phyloP scores from a whole-genome alignment of 768 basidiomycete species.

The Boletus patriciae region DNA sequence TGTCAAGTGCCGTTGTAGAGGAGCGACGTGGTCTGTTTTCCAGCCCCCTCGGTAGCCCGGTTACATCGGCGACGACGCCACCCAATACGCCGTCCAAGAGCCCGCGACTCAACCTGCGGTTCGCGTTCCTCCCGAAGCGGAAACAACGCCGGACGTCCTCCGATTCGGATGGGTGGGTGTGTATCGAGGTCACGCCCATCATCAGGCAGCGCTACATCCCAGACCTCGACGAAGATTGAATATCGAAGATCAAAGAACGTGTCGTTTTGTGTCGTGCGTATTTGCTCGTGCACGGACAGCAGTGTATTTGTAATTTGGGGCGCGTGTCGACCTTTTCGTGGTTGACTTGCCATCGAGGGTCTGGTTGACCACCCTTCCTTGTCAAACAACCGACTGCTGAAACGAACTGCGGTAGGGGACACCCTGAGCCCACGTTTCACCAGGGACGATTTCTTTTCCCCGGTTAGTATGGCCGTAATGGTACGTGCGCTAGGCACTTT shows the following conservation, averaged over 20 bases:
- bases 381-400: background rate
- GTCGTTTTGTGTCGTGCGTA: too few species aligned
- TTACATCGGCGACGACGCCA: slow-evolving; percentile 1
- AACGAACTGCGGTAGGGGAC: slow-evolving; percentile 1
- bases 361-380: background rate
- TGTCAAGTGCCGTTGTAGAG: background rate
- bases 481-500: slow-evolving; percentile 4
- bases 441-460: background rate
- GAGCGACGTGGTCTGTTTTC: slow-evolving; percentile 10
- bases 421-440: background rate
- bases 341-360: background rate
- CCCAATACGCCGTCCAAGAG: slow-evolving; percentile 16
- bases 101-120: slow-evolving; percentile 14
- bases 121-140: slow-evolving; percentile 20
- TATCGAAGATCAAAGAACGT: background rate
- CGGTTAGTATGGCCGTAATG: background rate
- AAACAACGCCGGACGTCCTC: slow-evolving; percentile 11
- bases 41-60: background rate
- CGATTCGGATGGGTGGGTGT: slow-evolving; percentile 32
- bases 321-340: slow-evolving; percentile 2
- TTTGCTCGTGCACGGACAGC: background rate
- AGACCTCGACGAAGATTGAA: slow-evolving; percentile 15
- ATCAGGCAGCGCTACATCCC: slow-evolving; percentile 22
- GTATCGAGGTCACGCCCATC: slow-evolving; percentile 29
- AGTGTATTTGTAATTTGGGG: background rate